A percentile compares a stretch with the other conserved stretches of the same genome.
Conservation (phyloP, 257 asterid species). For the Eucommia ulmoides region DNA sequence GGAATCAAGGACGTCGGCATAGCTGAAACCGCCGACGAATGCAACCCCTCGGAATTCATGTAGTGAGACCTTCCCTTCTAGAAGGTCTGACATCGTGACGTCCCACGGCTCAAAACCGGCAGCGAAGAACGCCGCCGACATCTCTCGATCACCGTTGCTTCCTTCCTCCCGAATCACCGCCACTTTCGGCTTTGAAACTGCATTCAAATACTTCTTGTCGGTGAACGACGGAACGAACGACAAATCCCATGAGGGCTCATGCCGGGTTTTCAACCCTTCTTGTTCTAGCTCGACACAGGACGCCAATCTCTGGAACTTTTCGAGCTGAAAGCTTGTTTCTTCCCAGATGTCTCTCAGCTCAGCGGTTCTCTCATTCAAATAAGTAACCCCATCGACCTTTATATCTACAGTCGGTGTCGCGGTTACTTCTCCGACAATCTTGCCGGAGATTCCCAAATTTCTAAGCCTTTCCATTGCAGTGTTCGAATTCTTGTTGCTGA, state of each 20-base stretch:
- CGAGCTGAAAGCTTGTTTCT: conserved; percentile 76
- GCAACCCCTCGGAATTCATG: conserved; percentile 53
- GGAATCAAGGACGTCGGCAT: conserved; percentile 90
- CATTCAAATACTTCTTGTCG: conserved; percentile 35
- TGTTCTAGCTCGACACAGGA: conserved; percentile 74
- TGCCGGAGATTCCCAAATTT: conserved; percentile 36
- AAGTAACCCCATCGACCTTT: conserved; percentile 41
- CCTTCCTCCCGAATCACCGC: conserved; percentile 94
- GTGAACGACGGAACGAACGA: conserved; percentile 61
- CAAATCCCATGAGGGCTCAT: conserved; percentile 58
- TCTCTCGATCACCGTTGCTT: conserved; percentile 94
- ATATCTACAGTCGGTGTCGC: conserved; percentile 34
- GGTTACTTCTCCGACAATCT: conserved; percentile 56
- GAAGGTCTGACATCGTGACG: conserved; percentile 84
- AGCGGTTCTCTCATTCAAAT: conserved; percentile 45
- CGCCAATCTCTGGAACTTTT: conserved; percentile 63
- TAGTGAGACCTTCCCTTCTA: conserved; percentile 41
- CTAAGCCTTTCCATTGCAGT: conserved; percentile 32
- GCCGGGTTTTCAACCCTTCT: conserved; percentile 59
- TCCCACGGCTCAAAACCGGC: conserved; percentile 98
- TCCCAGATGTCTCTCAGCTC: conserved; percentile 81
- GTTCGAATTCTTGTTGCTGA: conserved; percentile 34
- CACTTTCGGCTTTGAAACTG: conserved; percentile 59
- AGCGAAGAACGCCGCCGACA: conserved; percentile 86
- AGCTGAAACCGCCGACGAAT: conserved; percentile 94